Evolutionary conservation across 2,329 filamentous ascomycete species (phyloP).

Genomic region (Trichoderma citrinoviride): DNA sequence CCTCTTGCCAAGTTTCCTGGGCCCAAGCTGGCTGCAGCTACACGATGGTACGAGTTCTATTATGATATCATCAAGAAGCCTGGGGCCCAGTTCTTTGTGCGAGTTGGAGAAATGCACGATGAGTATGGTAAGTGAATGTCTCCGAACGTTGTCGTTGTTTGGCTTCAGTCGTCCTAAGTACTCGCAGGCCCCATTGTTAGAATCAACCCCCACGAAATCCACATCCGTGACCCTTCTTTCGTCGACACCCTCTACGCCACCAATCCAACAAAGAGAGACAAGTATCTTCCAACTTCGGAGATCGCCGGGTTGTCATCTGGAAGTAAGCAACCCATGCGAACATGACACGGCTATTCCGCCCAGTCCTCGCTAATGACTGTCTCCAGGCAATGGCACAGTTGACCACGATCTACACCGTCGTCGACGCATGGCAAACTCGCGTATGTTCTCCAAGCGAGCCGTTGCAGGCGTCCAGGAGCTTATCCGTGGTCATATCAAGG

Average conservation of each 20-base stretch:
- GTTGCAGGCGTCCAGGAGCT: neutral
- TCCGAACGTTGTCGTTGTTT: too few species aligned
- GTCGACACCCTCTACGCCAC: constrained; percentile 28
- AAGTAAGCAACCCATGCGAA: neutral
- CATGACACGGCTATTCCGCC: too few species aligned
- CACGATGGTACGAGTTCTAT: constrained; percentile 35
- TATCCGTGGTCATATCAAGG: neutral
- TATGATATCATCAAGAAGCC: constrained; percentile 30
- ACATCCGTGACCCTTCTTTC: constrained; percentile 31
- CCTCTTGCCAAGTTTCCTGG: constrained; percentile 34
- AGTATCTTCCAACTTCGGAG: neutral
- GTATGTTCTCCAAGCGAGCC: constrained; percentile 7
- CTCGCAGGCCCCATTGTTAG: constrained; percentile 32
- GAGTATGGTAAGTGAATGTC: constrained; percentile 30
- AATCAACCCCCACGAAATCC: constrained; percentile 31
- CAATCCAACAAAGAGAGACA: neutral
- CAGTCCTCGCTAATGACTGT: neutral
- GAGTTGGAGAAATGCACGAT: constrained; percentile 35
- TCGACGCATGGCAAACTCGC: neutral
- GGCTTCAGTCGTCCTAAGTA: neutral
- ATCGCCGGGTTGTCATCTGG: neutral
- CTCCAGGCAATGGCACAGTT: neutral
- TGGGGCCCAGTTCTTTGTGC: constrained; percentile 30
- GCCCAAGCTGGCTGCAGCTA: constrained; percentile 33
- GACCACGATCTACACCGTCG: constrained; percentile 1